Base-by-base conservation (phyloP, 768 basidiomycete genomes). In the Phaffia australis region DNA sequence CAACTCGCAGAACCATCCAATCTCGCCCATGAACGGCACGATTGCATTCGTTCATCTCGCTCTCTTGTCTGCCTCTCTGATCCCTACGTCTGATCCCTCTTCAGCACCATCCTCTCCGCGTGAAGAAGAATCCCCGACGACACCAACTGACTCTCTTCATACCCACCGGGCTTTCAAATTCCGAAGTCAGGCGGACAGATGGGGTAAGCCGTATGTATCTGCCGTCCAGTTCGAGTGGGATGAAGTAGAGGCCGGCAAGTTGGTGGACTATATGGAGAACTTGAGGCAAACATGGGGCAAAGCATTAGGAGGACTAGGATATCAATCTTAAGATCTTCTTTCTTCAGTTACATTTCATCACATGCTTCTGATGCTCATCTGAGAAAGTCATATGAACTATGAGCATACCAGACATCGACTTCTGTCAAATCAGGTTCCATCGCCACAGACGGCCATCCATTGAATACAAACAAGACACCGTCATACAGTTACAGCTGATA, bases 21-120 rank as follows among this genome's bases (percentile, higher is more conserved):
- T 88, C 56, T 71, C 74, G 0, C 74, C 83, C 8, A 82, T 80
- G 76, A 85, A 85, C 72, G 84, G 84, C 14, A 85, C 88, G 4
- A 77, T 87, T 66, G 80, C 86, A 8, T 80, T 83, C 1, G 83
- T 85, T 6, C 82, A 89, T 73, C 73, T 86, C n/a, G 77, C 81
- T 0, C 81, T 91, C n/a, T 81, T 81, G 19, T 82, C 84, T 2
- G 69, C 84, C 74, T 87, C 68, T 25, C 66, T 67, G 55, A 32
- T 67, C 55, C 66, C 66, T n/a, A 42, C 46, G 1, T 56, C 66
- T 2, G n/a, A n/a, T 80, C 83, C 25, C 72, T 78, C 27, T 23
- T 69, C 7, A 63, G 56, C 50, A n/a, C 18, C 52, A 5, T 27
- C 52, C 18, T 54, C 52, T 8, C 52, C 27, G 52, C 16, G 6